Base-by-base conservation (phyloP, 768 basidiomycete species). In the Crepidotus variabilis region DNA sequence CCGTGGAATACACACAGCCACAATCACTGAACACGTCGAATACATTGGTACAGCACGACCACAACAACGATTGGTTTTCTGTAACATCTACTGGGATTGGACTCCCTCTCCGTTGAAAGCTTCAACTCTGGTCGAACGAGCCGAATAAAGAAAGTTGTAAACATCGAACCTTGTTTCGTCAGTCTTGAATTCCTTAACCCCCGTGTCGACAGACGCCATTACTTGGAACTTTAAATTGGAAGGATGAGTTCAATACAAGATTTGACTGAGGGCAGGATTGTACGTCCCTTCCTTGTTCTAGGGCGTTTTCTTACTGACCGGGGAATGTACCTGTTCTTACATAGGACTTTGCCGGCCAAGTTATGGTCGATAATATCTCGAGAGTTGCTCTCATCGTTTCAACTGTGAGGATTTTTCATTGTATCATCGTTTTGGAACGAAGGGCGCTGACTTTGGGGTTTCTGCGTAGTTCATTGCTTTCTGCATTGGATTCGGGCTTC, bases 281-380 rank as follows among this genome's bases (percentile, higher is more conserved):
- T 78, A 57, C 50, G 73, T 63, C 54, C 52, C 22, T 2, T 34
- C 16, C 20, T 52, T 6, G 21, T 56, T 11, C 10, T n/a, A 43
- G 4, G 4, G 5, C 46, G 49, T 21, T 4, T 9, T 34, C 20
- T 22, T 16, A 2, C 8, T 3, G 51, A 21, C 34, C 56, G n/a
- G 28, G 28, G 28, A 28, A 28, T 28, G 49, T 6, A 50, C 28
- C 13, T 56, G 50, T 45, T 58, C 32, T 14, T 43, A 8, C 14
- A 23, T 43, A 87, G 85, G 85, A 87, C 64, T 87, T 86, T 69
- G 78, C 78, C 52, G 85, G 84, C 1, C 85, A 87, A 64, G 75
- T 75, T 47, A 61, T 72, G 13, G 83, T 82, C 2, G 84, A 86
- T 47, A 61, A 68, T 50, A 72, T 83, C 35, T 65, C 76, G 9